A percentile compares a stretch with the other conserved stretches of the same genome.
Conservation (phyloP, 2,329 filamentous ascomycete species). For the Diaporthe capsici region DNA sequence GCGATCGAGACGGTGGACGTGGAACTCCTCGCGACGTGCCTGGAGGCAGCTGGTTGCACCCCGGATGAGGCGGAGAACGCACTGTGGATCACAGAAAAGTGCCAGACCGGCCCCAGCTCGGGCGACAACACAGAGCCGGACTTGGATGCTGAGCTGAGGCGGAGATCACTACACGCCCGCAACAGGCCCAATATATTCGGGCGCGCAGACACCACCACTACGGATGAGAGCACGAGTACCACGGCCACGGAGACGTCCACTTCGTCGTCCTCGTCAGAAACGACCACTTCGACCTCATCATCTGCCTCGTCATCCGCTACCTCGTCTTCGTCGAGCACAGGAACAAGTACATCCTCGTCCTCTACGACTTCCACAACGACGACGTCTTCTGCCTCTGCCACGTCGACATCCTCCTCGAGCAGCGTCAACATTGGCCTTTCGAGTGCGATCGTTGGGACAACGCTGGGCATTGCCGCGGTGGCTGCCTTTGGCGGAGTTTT, state of each 20-base stretch:
- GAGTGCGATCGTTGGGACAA: conserved; percentile 9
- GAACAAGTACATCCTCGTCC: not conserved
- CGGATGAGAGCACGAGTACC: not conserved
- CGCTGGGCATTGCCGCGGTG: not conserved
- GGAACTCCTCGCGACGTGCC: not conserved
- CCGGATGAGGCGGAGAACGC: not conserved
- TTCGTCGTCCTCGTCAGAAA: not conserved
- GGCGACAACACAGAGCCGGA: not conserved
- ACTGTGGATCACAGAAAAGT: conserved; percentile 12
- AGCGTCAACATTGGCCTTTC: not conserved
- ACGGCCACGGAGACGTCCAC: not conserved
- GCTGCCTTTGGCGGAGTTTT: not conserved
- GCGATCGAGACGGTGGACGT: not conserved
- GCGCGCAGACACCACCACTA: not conserved
- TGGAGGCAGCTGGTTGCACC: conserved; percentile 9
- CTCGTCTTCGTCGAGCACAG: not conserved
- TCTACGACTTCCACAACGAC: not conserved
- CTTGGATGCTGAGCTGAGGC: not conserved
- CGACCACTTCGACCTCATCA: not conserved
- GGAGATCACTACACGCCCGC: not conserved
- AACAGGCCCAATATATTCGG: not conserved
- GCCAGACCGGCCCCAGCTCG: not conserved
- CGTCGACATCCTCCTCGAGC: not conserved
- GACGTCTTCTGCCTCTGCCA: not conserved
- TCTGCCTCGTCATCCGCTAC: not conserved